Percentiles rank a stretch among this genome's conserved stretches.
These are phyloP conservation scores for Monosporascus sp. DNA, from an alignment of 2,329 filamentous ascomycete species.

Conservation along the genomic window DNA sequence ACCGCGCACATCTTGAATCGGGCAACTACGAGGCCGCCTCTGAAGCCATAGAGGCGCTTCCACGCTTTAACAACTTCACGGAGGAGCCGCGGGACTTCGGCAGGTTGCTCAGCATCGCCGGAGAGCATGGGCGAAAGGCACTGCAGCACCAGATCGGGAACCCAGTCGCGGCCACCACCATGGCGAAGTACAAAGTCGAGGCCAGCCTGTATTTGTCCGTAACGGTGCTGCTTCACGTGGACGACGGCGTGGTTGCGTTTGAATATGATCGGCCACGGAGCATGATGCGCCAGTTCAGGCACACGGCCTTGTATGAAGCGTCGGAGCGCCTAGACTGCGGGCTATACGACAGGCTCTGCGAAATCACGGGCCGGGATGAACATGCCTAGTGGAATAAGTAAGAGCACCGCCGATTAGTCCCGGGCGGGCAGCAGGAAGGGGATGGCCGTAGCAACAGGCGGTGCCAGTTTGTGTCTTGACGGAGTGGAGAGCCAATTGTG, in stretches of 20 bases:
- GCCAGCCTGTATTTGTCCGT: slow-evolving; percentile 3
- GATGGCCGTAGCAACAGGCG: neutral
- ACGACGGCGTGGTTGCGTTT: slow-evolving; percentile 3
- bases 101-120: neutral
- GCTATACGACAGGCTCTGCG: neutral
- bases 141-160: slow-evolving; percentile 8
- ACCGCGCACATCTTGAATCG: neutral
- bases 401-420: neutral
- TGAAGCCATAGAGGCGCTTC: slow-evolving; percentile 5
- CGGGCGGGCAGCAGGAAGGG: neutral
- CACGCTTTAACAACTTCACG: slow-evolving; percentile 7
- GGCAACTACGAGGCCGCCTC: neutral
- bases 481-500: too few species aligned
- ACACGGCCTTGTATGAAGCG: neutral
- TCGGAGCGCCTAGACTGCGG: slow-evolving; percentile 4
- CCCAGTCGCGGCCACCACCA: slow-evolving; percentile 4
- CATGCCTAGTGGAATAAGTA: neutral
- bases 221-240: slow-evolving; percentile 1
- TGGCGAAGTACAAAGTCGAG: slow-evolving; percentile 1
- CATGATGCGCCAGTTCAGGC: slow-evolving; percentile 1
- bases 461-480: neutral
- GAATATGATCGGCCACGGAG: slow-evolving; percentile 1
- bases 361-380: neutral
- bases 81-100: slow-evolving; percentile 5
- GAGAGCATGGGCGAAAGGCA: neutral